phyloP scores from a whole-genome alignment of 2,329 filamentous ascomycete species.

The Botrytis deweyae region DNA sequence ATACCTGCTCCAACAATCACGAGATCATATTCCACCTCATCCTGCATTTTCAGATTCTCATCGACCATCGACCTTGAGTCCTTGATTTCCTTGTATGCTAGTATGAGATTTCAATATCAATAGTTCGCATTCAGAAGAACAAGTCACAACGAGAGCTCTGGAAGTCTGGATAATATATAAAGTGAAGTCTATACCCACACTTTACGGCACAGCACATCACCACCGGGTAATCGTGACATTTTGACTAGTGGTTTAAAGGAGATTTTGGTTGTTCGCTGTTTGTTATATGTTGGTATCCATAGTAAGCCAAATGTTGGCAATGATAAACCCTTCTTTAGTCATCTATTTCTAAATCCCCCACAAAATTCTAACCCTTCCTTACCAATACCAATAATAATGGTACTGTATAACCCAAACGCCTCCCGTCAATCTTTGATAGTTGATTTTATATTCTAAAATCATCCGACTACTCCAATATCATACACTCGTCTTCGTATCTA shows the following conservation, averaged over 20 bases:
- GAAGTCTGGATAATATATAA: not conserved
- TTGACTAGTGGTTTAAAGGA: too few species aligned
- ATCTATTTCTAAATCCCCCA: not conserved
- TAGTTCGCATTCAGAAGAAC: not conserved
- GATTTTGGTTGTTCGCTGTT: not conserved
- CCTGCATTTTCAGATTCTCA: not conserved
- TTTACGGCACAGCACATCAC: not conserved
- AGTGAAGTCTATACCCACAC: not conserved
- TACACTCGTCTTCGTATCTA: slow-evolving; percentile 15
- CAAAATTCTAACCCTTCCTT: not conserved
- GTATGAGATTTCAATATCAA: not conserved
- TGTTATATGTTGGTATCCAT: not conserved
- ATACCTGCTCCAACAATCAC: not conserved
- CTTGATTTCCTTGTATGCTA: not conserved
- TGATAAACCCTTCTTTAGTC: not conserved
- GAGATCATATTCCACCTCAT: not conserved
- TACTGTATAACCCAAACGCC: not conserved
- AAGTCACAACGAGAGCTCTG: not conserved
- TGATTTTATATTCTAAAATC: not conserved
- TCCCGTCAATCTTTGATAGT: not conserved
- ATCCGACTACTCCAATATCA: not conserved
- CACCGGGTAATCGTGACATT: not conserved
- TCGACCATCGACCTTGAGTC: not conserved
- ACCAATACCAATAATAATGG: not conserved
- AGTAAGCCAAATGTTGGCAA: not conserved